A percentile compares a stretch with the other conserved stretches of the same genome.
Evolutionary conservation across 2,329 filamentous ascomycete genomes (phyloP).

Genomic region (Coniochaeta ligniaria): DNA sequence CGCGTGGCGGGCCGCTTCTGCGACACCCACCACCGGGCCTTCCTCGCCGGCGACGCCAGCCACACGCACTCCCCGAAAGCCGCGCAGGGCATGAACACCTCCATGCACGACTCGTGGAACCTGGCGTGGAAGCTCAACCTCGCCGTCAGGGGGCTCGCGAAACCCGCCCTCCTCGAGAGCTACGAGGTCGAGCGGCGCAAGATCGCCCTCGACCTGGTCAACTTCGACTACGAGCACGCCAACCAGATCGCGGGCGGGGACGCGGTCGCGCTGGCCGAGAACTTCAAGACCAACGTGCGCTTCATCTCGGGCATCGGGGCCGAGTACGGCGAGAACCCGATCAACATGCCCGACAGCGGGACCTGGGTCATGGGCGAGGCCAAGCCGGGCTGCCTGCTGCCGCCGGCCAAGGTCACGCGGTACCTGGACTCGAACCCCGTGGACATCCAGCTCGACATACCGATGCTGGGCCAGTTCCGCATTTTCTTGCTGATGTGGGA

Average conservation of each 20-base stretch:
- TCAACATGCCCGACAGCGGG: slow-evolving; percentile 37
- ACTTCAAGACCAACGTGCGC: slow-evolving; percentile 58
- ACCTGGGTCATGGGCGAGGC: slow-evolving; percentile 38
- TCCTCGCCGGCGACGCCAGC: slow-evolving; percentile 63
- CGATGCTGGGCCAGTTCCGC: slow-evolving; percentile 69
- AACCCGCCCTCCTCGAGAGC: slow-evolving; percentile 46
- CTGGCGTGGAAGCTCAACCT: slow-evolving; percentile 45
- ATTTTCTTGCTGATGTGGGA: slow-evolving; percentile 65
- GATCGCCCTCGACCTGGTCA: slow-evolving; percentile 50
- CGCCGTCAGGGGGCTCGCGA: slow-evolving; percentile 47
- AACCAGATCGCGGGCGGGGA: slow-evolving; percentile 49
- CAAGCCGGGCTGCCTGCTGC: slow-evolving; percentile 48
- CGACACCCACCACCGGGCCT: slow-evolving; percentile 53
- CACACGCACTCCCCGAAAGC: slow-evolving; percentile 69
- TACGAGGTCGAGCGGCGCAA: slow-evolving; percentile 59
- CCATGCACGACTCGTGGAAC: slow-evolving; percentile 57
- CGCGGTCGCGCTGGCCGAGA: slow-evolving; percentile 49
- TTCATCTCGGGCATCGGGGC: slow-evolving; percentile 63
- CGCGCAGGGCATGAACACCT: slow-evolving; percentile 61
- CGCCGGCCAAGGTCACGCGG: slow-evolving; percentile 63
- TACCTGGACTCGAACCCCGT: slow-evolving; percentile 75
- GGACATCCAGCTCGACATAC: slow-evolving; percentile 71
- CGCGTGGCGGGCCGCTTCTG: slow-evolving; percentile 64
- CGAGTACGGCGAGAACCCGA: slow-evolving; percentile 43
- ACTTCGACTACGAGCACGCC: slow-evolving; percentile 46